Evolutionary conservation across 129 eudicot genomes (phyloP), one percentile per base, ranked within the genome.

Genomic region (Dittrichia graveolens): DNA sequence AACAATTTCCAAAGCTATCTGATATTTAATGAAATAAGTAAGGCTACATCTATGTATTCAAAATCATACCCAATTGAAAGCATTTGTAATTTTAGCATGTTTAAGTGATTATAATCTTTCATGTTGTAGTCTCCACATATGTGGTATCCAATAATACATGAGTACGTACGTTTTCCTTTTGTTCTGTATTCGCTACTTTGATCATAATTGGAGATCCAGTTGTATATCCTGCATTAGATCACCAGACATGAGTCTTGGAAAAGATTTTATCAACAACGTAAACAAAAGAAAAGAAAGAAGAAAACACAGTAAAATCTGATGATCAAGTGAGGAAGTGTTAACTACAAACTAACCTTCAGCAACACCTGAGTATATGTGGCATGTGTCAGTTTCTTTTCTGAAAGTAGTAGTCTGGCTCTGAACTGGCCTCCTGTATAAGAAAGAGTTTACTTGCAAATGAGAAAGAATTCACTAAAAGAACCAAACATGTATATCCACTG

Each of bases 151-250:
- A 48, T 50, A 73, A 3, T 5, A 74, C 8, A 66, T 11, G 42
- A 58, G 66, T 55, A 85, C 97, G 84, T 70, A 90, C 98, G 69
- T 83, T 63, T 83, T 97, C 98, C 80, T 96, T 90, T 78, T 94
- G 98, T 79, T 94, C 98, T 40, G 98, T 94, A 68, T 94, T 94
- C 47, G 98, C 97, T 68, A 90, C 96, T 71, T 82, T 83, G 19
- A 94, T 85, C 88, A 78, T 88, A 78, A 94, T 94, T 49, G 98
- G 96, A 76, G 98, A 80, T 80, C 98, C 98, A 68, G 98, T 94
- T 35, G 98, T 94, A 49, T 80, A 60, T 13, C 98, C 98, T 94
- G 84, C 76, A 87, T 34, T 67, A n/a, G 57, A 53, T 43, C 15
- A 53, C 31, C 24, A 76, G 34, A 34, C 31, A 75, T 72, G 11